Evolutionary conservation across 495 filamentous ascomycete species (phyloP).

Genomic region (Talaromyces thailandensis): DNA sequence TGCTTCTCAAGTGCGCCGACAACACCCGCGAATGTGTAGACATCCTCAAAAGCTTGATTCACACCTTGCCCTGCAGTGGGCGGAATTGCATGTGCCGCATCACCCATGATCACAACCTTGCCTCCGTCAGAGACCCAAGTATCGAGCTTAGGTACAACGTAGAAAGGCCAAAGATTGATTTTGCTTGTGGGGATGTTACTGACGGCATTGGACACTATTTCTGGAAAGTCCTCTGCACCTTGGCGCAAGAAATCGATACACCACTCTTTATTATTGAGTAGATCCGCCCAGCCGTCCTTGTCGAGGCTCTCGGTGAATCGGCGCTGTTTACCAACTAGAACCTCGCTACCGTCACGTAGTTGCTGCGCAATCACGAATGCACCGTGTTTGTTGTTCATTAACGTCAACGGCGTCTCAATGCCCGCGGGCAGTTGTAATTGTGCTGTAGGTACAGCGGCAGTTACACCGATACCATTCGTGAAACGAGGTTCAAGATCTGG

Average conservation of each 20-base stretch:
- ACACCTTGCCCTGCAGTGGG: constrained; percentile 35
- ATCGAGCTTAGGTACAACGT: constrained; percentile 27
- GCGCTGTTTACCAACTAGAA: constrained; percentile 32
- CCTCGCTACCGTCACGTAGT: constrained; percentile 30
- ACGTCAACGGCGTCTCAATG: constrained; percentile 31
- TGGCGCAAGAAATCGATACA: constrained; percentile 22
- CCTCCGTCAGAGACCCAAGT: constrained; percentile 26
- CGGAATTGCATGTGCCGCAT: constrained; percentile 41
- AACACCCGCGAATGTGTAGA: constrained; percentile 10
- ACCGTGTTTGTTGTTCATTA: constrained; percentile 27
- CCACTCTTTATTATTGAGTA: constrained; percentile 24
- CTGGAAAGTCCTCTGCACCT: constrained; percentile 20
- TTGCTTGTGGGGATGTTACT: constrained; percentile 16
- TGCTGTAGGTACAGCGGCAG: constrained; percentile 16
- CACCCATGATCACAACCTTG: constrained; percentile 35
- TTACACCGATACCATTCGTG: constrained; percentile 19
- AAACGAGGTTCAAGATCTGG: constrained; percentile 21
- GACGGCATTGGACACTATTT: constrained; percentile 26
- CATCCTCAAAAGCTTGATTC: constrained; percentile 33
- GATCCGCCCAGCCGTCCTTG: constrained; percentile 23
- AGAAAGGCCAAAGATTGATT: constrained; percentile 33
- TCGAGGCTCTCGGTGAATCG: constrained; percentile 17
- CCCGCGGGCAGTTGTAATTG: constrained; percentile 12
- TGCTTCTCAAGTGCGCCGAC: not conserved
- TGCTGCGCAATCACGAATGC: constrained; percentile 41